Base-by-base conservation (phyloP, 2,329 filamentous ascomycete species). In the Podosphaera fusca region DNA sequence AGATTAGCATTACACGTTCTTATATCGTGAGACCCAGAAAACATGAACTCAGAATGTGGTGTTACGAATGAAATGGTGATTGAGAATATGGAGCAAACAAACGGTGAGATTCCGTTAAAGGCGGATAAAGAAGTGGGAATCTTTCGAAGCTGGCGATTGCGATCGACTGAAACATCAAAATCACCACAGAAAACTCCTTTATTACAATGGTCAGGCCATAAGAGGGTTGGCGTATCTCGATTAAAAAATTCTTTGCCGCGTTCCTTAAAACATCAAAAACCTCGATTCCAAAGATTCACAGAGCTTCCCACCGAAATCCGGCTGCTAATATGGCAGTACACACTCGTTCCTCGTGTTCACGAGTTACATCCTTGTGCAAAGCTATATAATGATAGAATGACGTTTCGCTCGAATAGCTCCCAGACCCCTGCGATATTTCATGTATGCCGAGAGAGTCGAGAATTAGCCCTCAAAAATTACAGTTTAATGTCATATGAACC, bases 361-460 rank as follows among this genome's bases (percentile, higher is more conserved):
- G 65, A 67, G 60, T 56, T 67, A 4, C 64, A 66, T 47, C 65
- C 65, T 8, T 65, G 64, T 56, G 60, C 64, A 6, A 64, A 62
- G 45, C 61, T 65, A 33, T 65, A 67, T 55, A 64, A 67, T 36
- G 61, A 64, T 42, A 62, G 62, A 49, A 66, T 65, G 59, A 67
- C 63, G 30, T 66, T 67, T 53, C 64, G 65, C n/a, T 65, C 63
- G 29, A 67, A 67, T 58, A 61, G 59, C 35, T 59, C 57, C 8
- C 58, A 56, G 8, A 63, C 64, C 12, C 65, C 65, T 6, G 21
- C 61, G 1, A 61, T 67, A 5, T 61, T 67, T 21, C 63, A 64
- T 33, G 60, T 58, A 34, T 62, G 60, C 56, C 58, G 33, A 8
- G 65, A 67, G 57, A 63, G 64, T n/a, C 58, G 65, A 42, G 31